These are phyloP conservation scores for Trichocladium antarcticum DNA, from an alignment of 495 filamentous ascomycete genomes.

Conservation along the genomic window DNA sequence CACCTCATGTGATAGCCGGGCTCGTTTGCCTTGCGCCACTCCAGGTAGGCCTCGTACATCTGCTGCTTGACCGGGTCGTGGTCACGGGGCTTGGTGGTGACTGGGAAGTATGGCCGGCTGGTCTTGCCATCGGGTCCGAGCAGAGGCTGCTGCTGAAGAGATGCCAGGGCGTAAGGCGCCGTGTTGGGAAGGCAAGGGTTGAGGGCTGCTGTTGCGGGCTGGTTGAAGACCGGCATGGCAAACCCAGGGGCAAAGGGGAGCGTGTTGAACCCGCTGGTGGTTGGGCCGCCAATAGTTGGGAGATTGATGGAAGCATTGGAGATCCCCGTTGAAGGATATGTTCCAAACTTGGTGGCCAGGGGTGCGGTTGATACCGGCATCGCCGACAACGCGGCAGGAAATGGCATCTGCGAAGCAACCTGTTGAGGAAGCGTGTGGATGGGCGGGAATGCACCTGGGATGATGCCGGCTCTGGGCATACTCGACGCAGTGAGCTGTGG, in stretches of 20 bases:
- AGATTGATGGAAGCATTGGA: not conserved
- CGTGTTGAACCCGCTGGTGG: conserved; percentile 1
- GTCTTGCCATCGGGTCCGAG: conserved; percentile 11
- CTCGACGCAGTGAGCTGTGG: not conserved
- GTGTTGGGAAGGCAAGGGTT: not conserved
- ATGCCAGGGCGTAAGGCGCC: not conserved
- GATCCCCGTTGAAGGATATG: not conserved
- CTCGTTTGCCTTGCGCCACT: conserved; percentile 32
- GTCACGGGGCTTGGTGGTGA: conserved; percentile 25
- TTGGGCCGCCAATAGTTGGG: not conserved
- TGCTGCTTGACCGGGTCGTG: conserved; percentile 31
- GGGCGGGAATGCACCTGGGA: not conserved
- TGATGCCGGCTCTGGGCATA: not conserved
- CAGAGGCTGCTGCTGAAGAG: not conserved
- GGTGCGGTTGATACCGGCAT: not conserved
- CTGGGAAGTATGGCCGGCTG: conserved; percentile 21
- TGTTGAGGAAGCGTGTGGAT: not conserved
- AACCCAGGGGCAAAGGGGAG: conserved; percentile 1
- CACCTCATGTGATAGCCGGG: conserved; percentile 30
- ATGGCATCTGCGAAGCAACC: not conserved
- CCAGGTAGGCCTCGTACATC: conserved; percentile 34
- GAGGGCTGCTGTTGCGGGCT: not conserved
- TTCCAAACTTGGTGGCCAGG: not conserved
- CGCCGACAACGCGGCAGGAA: not conserved
- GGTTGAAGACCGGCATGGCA: not conserved